Base-by-base conservation (phyloP, 2,329 filamentous ascomycete genomes). In the Aureobasidium sp. region DNA sequence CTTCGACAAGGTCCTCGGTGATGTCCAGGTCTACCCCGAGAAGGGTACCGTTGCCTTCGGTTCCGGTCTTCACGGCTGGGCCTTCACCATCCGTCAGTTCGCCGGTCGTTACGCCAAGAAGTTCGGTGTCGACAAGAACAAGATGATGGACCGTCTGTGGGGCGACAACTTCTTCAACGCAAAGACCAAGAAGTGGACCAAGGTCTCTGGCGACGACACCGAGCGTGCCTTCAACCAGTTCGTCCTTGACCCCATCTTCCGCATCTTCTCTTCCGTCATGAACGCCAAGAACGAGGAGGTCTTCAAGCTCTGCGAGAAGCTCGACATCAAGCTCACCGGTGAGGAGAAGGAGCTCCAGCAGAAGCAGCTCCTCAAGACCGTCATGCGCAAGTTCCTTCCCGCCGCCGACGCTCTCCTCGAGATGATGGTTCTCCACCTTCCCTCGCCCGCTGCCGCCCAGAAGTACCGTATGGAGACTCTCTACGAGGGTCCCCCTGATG, bases 81-180 rank as follows among this genome's bases (percentile, higher is more conserved):
- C 90, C 70, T 98, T 98, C 85, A 98, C 93, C 69, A 79, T 97
- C 79, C 88, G 93, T 71, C 93, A 98, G 77, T 98, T 98, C 76
- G 93, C 93, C 66, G 75, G 83, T 71, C 84, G 86, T 69, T 98
- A 98, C 75, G 87, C 91, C 77, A 97, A 97, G 90, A 98, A 98
- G 80, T 98, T 98, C 69, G 93, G 93, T 86, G 93, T 98, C 67
- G 91, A 98, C 85, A 90, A 90, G 76, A 86, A 85, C 80, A 97
- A 97, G 89, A 96, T 98, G 93, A 95, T 97, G 88, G 89, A 96
- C 81, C 90, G 93, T 85, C 89, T 98, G 65, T 98, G 93, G 93
- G 93, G 93, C 65, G 93, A 98, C 85, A 96, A 90, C 83, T 98
- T 83, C 84, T 98, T 98, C 88, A 97, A 98, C 84, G 88, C 93